Conservation (phyloP, 169 alveolate species). For the Miamiensis avidus region DNA sequence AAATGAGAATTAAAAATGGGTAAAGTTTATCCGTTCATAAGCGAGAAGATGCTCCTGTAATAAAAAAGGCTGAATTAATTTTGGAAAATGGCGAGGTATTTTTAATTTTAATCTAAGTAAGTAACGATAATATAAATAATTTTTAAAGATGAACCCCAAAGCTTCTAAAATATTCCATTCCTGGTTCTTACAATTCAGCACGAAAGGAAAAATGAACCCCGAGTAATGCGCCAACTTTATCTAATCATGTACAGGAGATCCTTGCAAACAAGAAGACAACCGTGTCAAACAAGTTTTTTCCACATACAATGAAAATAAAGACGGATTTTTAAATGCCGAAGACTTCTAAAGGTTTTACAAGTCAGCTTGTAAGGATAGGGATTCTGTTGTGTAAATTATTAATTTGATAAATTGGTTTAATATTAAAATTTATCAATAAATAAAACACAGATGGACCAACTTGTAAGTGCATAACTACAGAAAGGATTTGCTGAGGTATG, state of each 20-base stretch:
- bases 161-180: conserved; percentile 46
- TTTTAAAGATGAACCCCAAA: conserved; percentile 9
- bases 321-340: conserved; percentile 38
- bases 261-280: conserved; percentile 47
- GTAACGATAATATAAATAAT: too few relatives aligned
- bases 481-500: conserved; percentile 66
- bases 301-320: conserved; percentile 47
- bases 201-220: conserved; percentile 68
- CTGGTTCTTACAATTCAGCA: conserved; percentile 69
- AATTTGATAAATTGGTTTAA: conserved; percentile 39
- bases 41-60: background rate
- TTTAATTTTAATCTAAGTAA: too few relatives aligned
- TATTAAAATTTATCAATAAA: conserved; percentile 29
- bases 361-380: conserved; percentile 18
- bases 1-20: background rate
- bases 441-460: conserved; percentile 79
- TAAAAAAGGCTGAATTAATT: background rate
- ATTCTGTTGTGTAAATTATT: conserved; percentile 26
- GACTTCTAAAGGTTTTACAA: conserved; percentile 19
- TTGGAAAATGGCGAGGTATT: background rate
- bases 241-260: conserved; percentile 67
- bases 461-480: conserved; percentile 66
- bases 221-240: conserved; percentile 59
- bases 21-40: background rate
- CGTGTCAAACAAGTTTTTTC: conserved; percentile 51